Conservation (phyloP, 345 rosid species). For the Lepidium didymum region DNA sequence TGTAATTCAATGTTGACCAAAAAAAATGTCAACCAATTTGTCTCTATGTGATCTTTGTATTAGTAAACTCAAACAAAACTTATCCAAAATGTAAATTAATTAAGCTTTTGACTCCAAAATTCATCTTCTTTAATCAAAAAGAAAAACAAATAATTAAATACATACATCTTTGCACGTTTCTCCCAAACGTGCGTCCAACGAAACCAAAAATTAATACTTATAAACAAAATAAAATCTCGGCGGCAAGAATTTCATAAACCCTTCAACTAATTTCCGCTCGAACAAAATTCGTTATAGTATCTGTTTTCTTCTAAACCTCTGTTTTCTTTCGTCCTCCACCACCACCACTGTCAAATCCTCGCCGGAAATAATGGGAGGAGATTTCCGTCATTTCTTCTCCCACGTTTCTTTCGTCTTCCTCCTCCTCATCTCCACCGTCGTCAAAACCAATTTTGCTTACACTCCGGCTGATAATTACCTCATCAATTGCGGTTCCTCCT, state of each 20-base stretch:
- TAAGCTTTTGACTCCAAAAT: slow-evolving; percentile 1
- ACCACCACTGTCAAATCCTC: slow-evolving; percentile 5
- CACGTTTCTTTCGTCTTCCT: slow-evolving; percentile 17
- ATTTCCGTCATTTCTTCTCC: slow-evolving; percentile 24
- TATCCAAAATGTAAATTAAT: not conserved
- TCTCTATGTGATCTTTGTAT: not conserved
- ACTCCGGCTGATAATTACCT: slow-evolving; percentile 59
- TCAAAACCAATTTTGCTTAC: slow-evolving; percentile 6
- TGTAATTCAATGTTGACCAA: too few species aligned
- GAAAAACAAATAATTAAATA: too few species aligned
- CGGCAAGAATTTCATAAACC: not conserved
- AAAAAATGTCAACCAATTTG: slow-evolving; percentile 10
- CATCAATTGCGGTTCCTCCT: slow-evolving; percentile 66
- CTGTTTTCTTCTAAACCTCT: slow-evolving; percentile 7
- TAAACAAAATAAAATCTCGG: not conserved
- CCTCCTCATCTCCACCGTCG: slow-evolving; percentile 1
- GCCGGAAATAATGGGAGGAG: slow-evolving; percentile 34
- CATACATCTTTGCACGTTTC: slow-evolving; percentile 44
- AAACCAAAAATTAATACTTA: not conserved
- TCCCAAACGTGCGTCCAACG: slow-evolving; percentile 37
- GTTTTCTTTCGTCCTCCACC: not conserved
- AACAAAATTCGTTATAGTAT: not conserved
- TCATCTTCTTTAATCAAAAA: not conserved
- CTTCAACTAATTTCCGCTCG: slow-evolving; percentile 5
- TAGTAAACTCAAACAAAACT: not conserved